Percentiles rank a stretch among this genome's conserved stretches.
phyloP scores from a whole-genome alignment of 2,329 filamentous ascomycete genomes.

The Chaetoscypha palmicola region DNA sequence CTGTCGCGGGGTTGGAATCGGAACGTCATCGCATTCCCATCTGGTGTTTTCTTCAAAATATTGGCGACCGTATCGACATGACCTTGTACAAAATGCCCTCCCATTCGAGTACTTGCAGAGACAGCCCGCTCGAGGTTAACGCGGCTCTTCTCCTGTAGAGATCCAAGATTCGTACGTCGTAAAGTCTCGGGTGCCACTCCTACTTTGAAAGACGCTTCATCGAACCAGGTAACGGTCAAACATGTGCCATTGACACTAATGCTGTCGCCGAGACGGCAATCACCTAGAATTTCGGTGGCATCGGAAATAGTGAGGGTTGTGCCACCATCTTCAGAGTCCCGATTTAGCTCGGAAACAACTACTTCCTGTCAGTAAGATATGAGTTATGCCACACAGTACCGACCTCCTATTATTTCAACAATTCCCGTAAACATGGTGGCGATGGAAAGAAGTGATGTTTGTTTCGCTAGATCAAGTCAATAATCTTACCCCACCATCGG shows the following conservation, averaged over 20 bases:
- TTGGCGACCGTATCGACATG: slow-evolving; percentile 88
- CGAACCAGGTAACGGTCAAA: slow-evolving; percentile 78
- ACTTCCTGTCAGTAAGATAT: slow-evolving; percentile 17
- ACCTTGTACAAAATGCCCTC: slow-evolving; percentile 95
- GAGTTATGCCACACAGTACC: no score
- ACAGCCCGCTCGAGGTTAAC: slow-evolving; percentile 96
- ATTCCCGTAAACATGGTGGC: slow-evolving; percentile 85
- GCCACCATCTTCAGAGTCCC: slow-evolving; percentile 75
- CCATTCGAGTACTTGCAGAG: slow-evolving; percentile 86
- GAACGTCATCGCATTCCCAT: slow-evolving; percentile 87
- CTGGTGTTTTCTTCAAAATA: slow-evolving; percentile 64
- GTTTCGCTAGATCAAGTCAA: no score
- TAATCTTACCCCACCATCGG: no score
- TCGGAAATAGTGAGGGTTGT: slow-evolving; percentile 84
- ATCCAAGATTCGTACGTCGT: slow-evolving; percentile 88
- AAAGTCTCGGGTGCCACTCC: slow-evolving; percentile 94
- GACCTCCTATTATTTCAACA: slow-evolving; percentile 88
- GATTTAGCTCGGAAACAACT: slow-evolving; percentile 80
- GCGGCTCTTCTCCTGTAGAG: slow-evolving; percentile 53
- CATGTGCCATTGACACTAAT: slow-evolving; percentile 95
- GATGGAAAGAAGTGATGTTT: neutral
- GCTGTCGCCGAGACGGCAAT: slow-evolving; percentile 83
- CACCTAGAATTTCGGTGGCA: slow-evolving; percentile 63
- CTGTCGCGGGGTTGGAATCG: slow-evolving; percentile 66
- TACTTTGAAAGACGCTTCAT: slow-evolving; percentile 65